A percentile compares a stretch with the other conserved stretches of the same genome.
Conservation (phyloP, 2,329 filamentous ascomycete genomes). For the Aspergillus brunneoviolaceus region DNA sequence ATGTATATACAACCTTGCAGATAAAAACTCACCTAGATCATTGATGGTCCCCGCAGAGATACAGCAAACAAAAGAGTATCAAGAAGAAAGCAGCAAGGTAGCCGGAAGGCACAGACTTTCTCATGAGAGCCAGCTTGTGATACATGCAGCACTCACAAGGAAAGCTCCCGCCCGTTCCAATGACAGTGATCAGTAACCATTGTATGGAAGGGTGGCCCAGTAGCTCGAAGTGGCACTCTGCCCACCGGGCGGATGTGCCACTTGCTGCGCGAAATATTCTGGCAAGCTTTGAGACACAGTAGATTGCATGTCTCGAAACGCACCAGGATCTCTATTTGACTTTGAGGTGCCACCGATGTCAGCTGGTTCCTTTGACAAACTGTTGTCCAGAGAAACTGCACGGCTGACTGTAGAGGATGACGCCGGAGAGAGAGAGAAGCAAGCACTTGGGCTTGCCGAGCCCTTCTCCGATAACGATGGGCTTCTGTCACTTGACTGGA, state of each 20-base stretch:
- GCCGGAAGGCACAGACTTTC: background rate
- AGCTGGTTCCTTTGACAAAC: constrained; percentile 17
- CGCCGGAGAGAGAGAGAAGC: constrained; percentile 18
- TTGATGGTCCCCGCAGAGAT: background rate
- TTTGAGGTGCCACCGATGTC: constrained; percentile 15
- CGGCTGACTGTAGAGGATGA: constrained; percentile 18
- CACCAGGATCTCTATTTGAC: constrained; percentile 1
- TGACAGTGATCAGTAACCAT: constrained; percentile 11
- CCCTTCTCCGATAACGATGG: constrained; percentile 6
- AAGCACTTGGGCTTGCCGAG: constrained; percentile 10
- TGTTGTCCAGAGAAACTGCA: constrained; percentile 20
- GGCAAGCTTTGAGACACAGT: constrained; percentile 13
- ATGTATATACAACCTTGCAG: background rate
- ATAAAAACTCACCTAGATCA: background rate
- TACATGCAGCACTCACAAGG: background rate
- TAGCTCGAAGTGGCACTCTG: constrained; percentile 11
- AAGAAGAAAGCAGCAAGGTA: background rate
- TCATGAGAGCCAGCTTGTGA: background rate
- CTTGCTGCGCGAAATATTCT: constrained; percentile 21
- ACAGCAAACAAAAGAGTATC: background rate
- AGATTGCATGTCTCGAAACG: constrained; percentile 11
- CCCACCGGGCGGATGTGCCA: constrained; percentile 7
- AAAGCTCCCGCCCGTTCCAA: background rate
- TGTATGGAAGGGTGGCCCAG: constrained; percentile 19
- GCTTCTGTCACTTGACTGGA: background rate